Evolutionary conservation across 768 basidiomycete species (phyloP).

Genomic region (Kwoniella dendrophila): DNA sequence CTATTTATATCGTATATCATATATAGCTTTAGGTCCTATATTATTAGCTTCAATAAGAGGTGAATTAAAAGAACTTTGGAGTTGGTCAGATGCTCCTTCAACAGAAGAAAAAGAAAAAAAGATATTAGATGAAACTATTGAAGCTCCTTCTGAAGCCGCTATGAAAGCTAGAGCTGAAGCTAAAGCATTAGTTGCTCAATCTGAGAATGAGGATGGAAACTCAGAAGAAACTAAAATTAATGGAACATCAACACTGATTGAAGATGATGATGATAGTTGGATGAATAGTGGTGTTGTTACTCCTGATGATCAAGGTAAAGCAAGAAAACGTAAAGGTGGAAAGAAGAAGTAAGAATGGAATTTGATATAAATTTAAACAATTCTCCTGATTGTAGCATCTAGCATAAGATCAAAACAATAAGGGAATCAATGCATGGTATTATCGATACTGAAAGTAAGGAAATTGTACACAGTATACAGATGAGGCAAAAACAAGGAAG

Average conservation of each 20-base stretch:
- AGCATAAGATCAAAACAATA: background rate
- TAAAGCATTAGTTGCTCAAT: constrained; percentile 19
- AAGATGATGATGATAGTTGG: constrained; percentile 52
- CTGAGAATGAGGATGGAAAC: background rate
- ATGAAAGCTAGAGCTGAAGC: constrained; percentile 30
- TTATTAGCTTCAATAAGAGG: constrained; percentile 65
- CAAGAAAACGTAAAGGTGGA: constrained; percentile 24
- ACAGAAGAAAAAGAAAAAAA: constrained; percentile 38
- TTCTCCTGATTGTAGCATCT: background rate
- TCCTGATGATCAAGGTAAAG: constrained; percentile 17
- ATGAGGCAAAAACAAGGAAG: background rate
- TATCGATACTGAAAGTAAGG: background rate
- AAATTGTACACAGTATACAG: background rate
- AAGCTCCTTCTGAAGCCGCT: constrained; percentile 42
- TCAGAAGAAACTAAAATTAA: constrained; percentile 9
- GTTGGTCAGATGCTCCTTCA: constrained; percentile 65
- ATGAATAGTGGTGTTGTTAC: constrained; percentile 20
- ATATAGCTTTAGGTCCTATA: constrained; percentile 67
- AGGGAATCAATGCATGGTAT: constrained; percentile 10
- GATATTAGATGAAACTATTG: constrained; percentile 40
- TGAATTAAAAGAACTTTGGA: constrained; percentile 72
- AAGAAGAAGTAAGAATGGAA: constrained; percentile 21
- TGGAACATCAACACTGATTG: constrained; percentile 4
- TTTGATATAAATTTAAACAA: too few relatives aligned
- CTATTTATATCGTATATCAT: too few relatives aligned